Evolutionary conservation across 768 basidiomycete species (phyloP).

Genomic region (Rossbeevera mucosa): DNA sequence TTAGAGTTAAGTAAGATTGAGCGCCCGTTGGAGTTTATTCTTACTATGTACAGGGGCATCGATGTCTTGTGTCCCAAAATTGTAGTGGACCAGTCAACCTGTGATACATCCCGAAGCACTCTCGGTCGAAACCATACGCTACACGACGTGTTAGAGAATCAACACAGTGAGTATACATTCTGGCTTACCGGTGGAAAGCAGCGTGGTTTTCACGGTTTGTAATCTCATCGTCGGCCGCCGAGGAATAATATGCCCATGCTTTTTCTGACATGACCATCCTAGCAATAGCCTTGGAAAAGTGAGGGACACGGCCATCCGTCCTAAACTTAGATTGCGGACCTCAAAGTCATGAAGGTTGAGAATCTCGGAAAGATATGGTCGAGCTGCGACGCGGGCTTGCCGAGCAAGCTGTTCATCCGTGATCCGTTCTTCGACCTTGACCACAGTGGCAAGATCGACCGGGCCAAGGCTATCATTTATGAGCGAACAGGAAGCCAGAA

Average conservation of each 20-base stretch:
- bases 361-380: constrained; percentile 74
- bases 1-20: constrained; percentile 6
- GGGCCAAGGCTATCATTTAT: constrained; percentile 53
- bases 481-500: not conserved
- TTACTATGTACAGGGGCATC: constrained; percentile 80
- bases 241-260: constrained; percentile 96
- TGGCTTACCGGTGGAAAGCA: constrained; percentile 76
- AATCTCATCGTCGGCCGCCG: constrained; percentile 95
- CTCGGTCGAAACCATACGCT: constrained; percentile 91
- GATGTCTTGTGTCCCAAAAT: constrained; percentile 72
- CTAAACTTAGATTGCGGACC: constrained; percentile 34
- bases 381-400: constrained; percentile 52
- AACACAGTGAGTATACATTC: not conserved
- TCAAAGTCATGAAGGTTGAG: constrained; percentile 95
- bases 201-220: constrained; percentile 85
- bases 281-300: constrained; percentile 63
- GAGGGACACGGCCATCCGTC: constrained; percentile 5
- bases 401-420: constrained; percentile 71
- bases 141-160: not conserved
- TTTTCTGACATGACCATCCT: constrained; percentile 76
- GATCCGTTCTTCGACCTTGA: constrained; percentile 56
- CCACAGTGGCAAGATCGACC: constrained; percentile 65
- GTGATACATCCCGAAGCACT: constrained; percentile 76
- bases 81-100: constrained; percentile 80
- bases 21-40: constrained; percentile 8